These are phyloP conservation scores for Lactifluus piperatus DNA, from an alignment of 768 basidiomycete species.

Conservation along the genomic window DNA sequence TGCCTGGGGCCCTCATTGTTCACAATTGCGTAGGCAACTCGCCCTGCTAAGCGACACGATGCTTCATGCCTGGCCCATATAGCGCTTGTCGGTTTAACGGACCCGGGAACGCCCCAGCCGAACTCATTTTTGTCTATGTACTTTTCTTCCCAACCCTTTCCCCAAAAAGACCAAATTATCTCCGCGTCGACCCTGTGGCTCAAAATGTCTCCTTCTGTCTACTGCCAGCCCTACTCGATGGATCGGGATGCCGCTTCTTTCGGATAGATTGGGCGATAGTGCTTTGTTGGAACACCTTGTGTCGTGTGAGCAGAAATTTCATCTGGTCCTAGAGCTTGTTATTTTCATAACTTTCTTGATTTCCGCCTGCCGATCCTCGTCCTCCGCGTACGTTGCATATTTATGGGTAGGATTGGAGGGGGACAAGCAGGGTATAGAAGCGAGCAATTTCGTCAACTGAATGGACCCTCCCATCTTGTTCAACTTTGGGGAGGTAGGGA, in stretches of 20 bases:
- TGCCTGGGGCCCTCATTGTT: slow-evolving; percentile 36
- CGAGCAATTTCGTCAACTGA: slow-evolving; percentile 49
- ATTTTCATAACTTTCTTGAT: slow-evolving; percentile 31
- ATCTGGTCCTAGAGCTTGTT: slow-evolving; percentile 37
- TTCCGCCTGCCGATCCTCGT: slow-evolving; percentile 24
- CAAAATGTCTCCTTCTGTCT: slow-evolving; percentile 43
- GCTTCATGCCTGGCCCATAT: slow-evolving; percentile 44
- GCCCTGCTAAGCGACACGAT: slow-evolving; percentile 43
- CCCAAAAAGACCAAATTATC: slow-evolving; percentile 42
- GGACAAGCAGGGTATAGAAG: slow-evolving; percentile 53
- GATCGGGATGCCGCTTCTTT: slow-evolving; percentile 50
- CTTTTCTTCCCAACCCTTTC: slow-evolving; percentile 39
- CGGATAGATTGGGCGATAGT: slow-evolving; percentile 44
- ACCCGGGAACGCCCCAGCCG: neutral
- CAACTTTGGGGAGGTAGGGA: slow-evolving; percentile 51
- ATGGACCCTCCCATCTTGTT: slow-evolving; percentile 41
- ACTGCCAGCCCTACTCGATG: slow-evolving; percentile 28
- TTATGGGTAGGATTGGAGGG: slow-evolving; percentile 44
- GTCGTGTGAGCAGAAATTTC: slow-evolving; percentile 37
- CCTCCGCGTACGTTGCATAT: slow-evolving; percentile 26
- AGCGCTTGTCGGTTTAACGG: neutral
- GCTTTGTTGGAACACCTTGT: slow-evolving; percentile 31
- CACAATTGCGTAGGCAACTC: slow-evolving; percentile 53
- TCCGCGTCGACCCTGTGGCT: slow-evolving; percentile 41
- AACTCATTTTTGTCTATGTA: slow-evolving; percentile 49